Evolutionary conservation across 139 green algal genomes (phyloP).

Genomic region (Micromonas pusilla): DNA sequence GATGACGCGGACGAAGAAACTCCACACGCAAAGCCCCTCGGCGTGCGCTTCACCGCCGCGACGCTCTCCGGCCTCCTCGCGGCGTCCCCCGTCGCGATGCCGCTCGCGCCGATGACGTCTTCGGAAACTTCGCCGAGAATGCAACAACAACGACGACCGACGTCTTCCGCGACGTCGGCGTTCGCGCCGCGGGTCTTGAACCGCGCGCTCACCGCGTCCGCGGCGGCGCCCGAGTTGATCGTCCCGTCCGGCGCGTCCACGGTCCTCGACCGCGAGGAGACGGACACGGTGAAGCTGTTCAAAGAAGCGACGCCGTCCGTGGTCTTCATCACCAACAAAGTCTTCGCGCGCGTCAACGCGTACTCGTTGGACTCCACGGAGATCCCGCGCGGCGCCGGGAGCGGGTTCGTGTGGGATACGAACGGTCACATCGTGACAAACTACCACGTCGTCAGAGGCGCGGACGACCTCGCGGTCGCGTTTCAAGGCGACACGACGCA

Average conservation of each 20-base stretch:
- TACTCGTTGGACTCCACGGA: slow-evolving; percentile 69
- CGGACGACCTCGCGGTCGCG: slow-evolving; percentile 38
- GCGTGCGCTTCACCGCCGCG: too few relatives aligned
- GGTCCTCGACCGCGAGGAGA: slow-evolving; percentile 37
- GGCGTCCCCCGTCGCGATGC: too few relatives aligned
- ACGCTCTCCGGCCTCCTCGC: too few relatives aligned
- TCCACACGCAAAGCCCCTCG: too few relatives aligned
- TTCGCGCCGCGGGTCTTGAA: too few relatives aligned
- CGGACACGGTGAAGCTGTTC: slow-evolving; percentile 59
- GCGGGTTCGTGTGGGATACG: slow-evolving; percentile 67
- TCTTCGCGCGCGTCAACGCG: slow-evolving; percentile 46
- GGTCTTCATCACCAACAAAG: slow-evolving; percentile 73
- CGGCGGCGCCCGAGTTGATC: not conserved
- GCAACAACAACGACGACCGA: too few relatives aligned
- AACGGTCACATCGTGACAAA: slow-evolving; percentile 67
- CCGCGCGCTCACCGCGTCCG: not conserved
- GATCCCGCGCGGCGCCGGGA: slow-evolving; percentile 59
- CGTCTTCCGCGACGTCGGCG: too few relatives aligned
- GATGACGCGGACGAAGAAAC: too few relatives aligned
- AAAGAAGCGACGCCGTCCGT: slow-evolving; percentile 53
- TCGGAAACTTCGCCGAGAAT: too few relatives aligned
- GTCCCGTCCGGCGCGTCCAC: not conserved
- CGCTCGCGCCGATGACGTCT: too few relatives aligned
- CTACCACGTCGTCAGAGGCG: slow-evolving; percentile 63
- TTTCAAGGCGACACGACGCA: not conserved